Evolutionary conservation across 2,329 filamentous ascomycete genomes (phyloP).

Genomic region (Davidsoniella australis): DNA sequence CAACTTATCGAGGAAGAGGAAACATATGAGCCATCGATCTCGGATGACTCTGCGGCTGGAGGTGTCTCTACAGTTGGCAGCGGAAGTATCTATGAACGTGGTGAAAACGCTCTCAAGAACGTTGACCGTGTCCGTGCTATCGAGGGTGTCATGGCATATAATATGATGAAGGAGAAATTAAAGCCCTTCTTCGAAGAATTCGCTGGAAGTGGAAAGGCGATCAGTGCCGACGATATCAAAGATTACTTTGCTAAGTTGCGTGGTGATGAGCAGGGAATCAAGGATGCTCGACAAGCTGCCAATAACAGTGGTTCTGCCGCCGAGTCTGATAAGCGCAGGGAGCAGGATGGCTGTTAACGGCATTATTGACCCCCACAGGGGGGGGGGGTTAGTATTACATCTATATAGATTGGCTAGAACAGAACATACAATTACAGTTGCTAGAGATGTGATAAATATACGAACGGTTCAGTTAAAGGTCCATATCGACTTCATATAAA

Average conservation of each 20-base stretch:
- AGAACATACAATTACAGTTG: no score
- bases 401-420: no score
- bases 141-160: constrained; percentile 96
- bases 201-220: constrained; percentile 73
- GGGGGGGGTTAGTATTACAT: background rate
- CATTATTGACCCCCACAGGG: background rate
- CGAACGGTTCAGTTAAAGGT: no score
- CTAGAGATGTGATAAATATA: no score
- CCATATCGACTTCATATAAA: no score
- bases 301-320: constrained; percentile 17
- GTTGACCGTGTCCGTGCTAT: constrained; percentile 88
- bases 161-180: constrained; percentile 88
- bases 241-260: constrained; percentile 86
- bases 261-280: constrained; percentile 65
- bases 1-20: constrained; percentile 91
- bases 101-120: constrained; percentile 79
- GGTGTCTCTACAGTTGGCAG: constrained; percentile 48
- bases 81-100: constrained; percentile 72
- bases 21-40: constrained; percentile 79
- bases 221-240: constrained; percentile 92
- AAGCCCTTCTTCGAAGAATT: constrained; percentile 89
- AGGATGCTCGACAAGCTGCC: constrained; percentile 40
- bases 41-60: constrained; percentile 40
- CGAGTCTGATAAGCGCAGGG: constrained; percentile 21
- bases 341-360: constrained; percentile 35